These are phyloP conservation scores for Yarrowia keelungensis DNA, from an alignment of 805 yeast genomes.

Conservation along the genomic window DNA sequence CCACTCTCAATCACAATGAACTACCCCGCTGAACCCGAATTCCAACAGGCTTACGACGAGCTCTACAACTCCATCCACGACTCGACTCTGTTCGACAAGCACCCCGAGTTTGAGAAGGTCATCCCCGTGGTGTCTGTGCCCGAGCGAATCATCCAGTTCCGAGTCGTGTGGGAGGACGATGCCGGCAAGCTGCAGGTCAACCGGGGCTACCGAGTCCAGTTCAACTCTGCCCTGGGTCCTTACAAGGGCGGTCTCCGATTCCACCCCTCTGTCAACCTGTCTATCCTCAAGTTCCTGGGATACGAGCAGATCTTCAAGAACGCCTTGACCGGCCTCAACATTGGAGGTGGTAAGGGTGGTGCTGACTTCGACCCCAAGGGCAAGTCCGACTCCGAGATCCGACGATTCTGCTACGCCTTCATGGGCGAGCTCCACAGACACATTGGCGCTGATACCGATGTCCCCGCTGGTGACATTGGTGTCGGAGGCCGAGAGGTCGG, in stretches of 20 bases:
- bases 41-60: constrained; percentile 98
- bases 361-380: constrained; percentile 98
- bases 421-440: constrained; percentile 95
- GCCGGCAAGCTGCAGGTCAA: constrained; percentile 89
- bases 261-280: constrained; percentile 96
- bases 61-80: constrained; percentile 85
- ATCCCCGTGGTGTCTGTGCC: constrained; percentile 92
- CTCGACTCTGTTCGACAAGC: constrained; percentile 85
- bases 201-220: constrained; percentile 98
- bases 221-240: constrained; percentile 98
- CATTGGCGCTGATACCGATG: constrained; percentile 97
- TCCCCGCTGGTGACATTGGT: constrained; percentile 99
- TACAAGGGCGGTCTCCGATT: constrained; percentile 98
- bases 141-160: constrained; percentile 94
- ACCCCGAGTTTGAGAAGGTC: constrained; percentile 89
- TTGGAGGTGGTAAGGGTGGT: constrained; percentile 99
- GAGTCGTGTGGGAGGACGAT: constrained; percentile 98
- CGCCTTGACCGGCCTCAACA: constrained; percentile 94
- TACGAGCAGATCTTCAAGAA: constrained; percentile 98
- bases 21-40: constrained; percentile 95
- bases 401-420: constrained; percentile 95
- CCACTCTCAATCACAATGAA: constrained; percentile 57
- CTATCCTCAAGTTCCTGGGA: constrained; percentile 94
- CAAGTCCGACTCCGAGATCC: constrained; percentile 88
- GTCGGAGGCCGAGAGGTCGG: constrained; percentile 97